These are phyloP conservation scores for Arachnomyces sp. DNA, from an alignment of 2,329 filamentous ascomycete species.

Conservation along the genomic window DNA sequence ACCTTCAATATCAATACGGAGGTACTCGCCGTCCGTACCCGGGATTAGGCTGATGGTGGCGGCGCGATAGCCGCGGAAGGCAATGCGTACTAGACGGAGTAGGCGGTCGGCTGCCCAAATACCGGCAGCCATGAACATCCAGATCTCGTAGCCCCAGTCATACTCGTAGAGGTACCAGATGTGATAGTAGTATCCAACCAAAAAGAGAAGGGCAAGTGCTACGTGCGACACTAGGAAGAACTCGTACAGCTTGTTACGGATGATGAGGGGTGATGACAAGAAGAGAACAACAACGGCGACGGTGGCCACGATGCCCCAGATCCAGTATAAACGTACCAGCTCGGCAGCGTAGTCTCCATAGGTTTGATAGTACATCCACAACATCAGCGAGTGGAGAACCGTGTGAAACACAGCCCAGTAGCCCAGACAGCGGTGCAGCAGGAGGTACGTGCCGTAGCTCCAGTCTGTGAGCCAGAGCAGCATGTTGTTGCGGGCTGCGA, in stretches of 20 bases:
- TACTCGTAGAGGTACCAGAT: slow-evolving; percentile 31
- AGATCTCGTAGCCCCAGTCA: slow-evolving; percentile 41
- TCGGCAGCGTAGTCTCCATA: slow-evolving; percentile 14
- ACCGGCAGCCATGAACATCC: slow-evolving; percentile 37
- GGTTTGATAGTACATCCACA: slow-evolving; percentile 15
- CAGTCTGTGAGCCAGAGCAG: slow-evolving; percentile 32
- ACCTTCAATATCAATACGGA: slow-evolving; percentile 37
- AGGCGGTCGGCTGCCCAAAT: slow-evolving; percentile 43
- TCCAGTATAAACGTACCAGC: slow-evolving; percentile 22
- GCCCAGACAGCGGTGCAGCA: slow-evolving; percentile 30
- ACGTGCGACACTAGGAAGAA: slow-evolving; percentile 28
- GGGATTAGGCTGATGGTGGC: slow-evolving; percentile 30
- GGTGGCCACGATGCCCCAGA: slow-evolving; percentile 33
- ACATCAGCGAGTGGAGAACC: slow-evolving; percentile 19
- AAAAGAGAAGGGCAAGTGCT: slow-evolving; percentile 21
- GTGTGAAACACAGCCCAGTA: slow-evolving; percentile 18
- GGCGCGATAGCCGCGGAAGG: slow-evolving; percentile 29
- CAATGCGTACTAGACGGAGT: slow-evolving; percentile 31
- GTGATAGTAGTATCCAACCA: slow-evolving; percentile 30
- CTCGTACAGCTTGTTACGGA: slow-evolving; percentile 26
- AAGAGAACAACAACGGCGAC: slow-evolving; percentile 21
- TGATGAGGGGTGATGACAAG: slow-evolving; percentile 17
- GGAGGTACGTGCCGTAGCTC: slow-evolving; percentile 28
- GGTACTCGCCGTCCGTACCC: slow-evolving; percentile 15
- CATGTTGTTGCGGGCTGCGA: slow-evolving; percentile 30